Base-by-base conservation (phyloP, 352 stramenopile genomes). In the Phytophthora pinifolia region DNA sequence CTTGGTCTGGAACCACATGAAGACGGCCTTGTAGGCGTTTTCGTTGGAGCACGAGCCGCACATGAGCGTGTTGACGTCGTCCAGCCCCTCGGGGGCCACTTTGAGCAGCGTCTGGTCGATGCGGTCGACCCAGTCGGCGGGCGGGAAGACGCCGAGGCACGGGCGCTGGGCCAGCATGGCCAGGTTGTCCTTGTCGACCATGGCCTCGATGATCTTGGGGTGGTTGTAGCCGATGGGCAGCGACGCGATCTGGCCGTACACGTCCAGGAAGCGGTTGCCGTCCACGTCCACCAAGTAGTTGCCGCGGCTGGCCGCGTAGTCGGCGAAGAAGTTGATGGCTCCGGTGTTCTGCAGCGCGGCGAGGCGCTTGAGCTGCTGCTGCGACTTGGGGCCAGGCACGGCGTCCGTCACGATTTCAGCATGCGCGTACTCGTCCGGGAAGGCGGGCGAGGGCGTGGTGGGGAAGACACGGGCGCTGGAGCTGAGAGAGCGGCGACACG, bases 241-340 rank as follows among this genome's bases (percentile, higher is more conserved):
- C 42, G 84, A 94, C 53, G 82, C 79, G 60, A 94, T 94, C 54
- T 94, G 84, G 31, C 77, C 83, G 59, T 89, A 94, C 30, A 94
- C 77, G 42, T 94, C 84, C 15, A 94, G 66, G 49, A 87, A 91
- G 33, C 78, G 79, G 59, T 94, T 94, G 46, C 82, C 84, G 33
- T 94, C 84, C 18, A 92, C 79, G 48, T 94, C 84, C 15, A 92
- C 84, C 36, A 94, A 68, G 65, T 94, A 94, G 69, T 94, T 94
- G 54, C 84, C 84, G 17, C 66, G 74, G 50, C 82, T 92, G 38
- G 68, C 67, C 9, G 65, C 70, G 48, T 94, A 94, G 62, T 92
- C 79, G 2, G 70, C 84, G 30, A 94, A 94, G 58, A 92, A 92
- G 48, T 77, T 87, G 36, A 94, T 66, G 1, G 78, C 69, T 4